A percentile compares a stretch with the other conserved stretches of the same genome.
phyloP scores from a whole-genome alignment of 1,139 yeast genomes.

The Saccharomyces hybrid region DNA sequence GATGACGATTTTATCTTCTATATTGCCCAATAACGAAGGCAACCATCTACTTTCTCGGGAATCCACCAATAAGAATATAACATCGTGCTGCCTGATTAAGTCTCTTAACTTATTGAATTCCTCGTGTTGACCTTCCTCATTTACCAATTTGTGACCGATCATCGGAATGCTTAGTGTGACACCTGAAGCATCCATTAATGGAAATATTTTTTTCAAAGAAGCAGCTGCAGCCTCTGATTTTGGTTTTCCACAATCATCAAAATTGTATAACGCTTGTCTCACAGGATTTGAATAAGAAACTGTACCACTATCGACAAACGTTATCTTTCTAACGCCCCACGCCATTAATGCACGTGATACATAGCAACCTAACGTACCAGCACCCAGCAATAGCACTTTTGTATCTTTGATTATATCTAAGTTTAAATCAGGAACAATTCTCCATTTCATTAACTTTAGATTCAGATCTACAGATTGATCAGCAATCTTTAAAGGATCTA shows the following conservation, averaged over 20 bases:
- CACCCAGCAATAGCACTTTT: conserved; percentile 71
- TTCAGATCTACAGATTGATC: conserved; percentile 89
- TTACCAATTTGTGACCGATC: conserved; percentile 81
- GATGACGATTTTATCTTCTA: conserved; percentile 60
- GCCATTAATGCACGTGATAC: conserved; percentile 80
- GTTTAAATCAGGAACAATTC: conserved; percentile 76
- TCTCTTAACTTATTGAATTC: conserved; percentile 46
- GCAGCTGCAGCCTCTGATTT: conserved; percentile 77
- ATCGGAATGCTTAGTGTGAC: conserved; percentile 71
- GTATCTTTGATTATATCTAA: conserved; percentile 53
- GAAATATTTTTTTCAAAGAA: conserved; percentile 64
- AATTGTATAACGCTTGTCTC: conserved; percentile 77
- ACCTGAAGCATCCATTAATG: conserved; percentile 63
- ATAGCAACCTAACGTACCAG: conserved; percentile 96
- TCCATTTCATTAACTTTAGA: conserved; percentile 91
- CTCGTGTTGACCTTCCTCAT: conserved; percentile 41
- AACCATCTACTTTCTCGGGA: conserved; percentile 95
- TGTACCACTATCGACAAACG: conserved; percentile 82
- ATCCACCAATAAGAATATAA: conserved; percentile 74
- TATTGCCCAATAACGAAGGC: conserved; percentile 74
- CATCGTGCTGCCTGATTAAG: conserved; percentile 66
- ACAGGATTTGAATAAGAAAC: conserved; percentile 94
- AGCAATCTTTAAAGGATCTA: conserved; percentile 74
- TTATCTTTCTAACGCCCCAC: conserved; percentile 84
- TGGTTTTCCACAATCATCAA: conserved; percentile 61